These are phyloP conservation scores for Graphilbum sp. DNA, from an alignment of 2,329 filamentous ascomycete species.

Conservation along the genomic window DNA sequence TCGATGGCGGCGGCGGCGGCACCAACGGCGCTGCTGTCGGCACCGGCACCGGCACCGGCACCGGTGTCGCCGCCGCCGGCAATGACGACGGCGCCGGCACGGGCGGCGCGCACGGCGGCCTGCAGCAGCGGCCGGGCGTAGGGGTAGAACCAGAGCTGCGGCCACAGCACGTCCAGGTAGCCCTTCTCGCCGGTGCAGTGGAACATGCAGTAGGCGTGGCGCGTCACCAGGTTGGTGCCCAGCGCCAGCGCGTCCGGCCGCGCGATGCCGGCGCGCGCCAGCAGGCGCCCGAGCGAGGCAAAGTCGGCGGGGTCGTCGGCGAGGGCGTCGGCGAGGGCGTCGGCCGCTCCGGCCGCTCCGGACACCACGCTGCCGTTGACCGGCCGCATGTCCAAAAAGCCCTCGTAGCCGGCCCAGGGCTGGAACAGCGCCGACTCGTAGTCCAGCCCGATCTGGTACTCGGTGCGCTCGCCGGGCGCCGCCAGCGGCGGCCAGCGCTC, in stretches of 20 bases:
- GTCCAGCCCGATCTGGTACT: constrained; percentile 3
- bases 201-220: constrained; percentile 2
- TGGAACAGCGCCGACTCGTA: constrained; percentile 3
- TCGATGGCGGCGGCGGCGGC: background rate
- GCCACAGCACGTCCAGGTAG: constrained; percentile 3
- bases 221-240: constrained; percentile 3
- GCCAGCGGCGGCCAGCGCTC: background rate
- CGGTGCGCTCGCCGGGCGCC: background rate
- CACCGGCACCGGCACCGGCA: too few species aligned
- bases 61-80: too few species aligned
- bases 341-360: background rate
- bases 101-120: background rate
- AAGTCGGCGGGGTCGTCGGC: background rate
- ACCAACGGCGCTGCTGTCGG: background rate
- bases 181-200: constrained; percentile 5
- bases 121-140: background rate
- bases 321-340: background rate
- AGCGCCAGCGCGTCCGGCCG: background rate
- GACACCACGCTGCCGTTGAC: background rate
- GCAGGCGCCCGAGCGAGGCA: too few species aligned
- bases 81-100: too few species aligned
- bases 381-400: background rate
- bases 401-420: constrained; percentile 2
- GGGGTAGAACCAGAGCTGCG: constrained; percentile 1
- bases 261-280: too few species aligned